These are phyloP conservation scores for Aspergillus latus DNA, from an alignment of 2,329 filamentous ascomycete species.

Conservation along the genomic window DNA sequence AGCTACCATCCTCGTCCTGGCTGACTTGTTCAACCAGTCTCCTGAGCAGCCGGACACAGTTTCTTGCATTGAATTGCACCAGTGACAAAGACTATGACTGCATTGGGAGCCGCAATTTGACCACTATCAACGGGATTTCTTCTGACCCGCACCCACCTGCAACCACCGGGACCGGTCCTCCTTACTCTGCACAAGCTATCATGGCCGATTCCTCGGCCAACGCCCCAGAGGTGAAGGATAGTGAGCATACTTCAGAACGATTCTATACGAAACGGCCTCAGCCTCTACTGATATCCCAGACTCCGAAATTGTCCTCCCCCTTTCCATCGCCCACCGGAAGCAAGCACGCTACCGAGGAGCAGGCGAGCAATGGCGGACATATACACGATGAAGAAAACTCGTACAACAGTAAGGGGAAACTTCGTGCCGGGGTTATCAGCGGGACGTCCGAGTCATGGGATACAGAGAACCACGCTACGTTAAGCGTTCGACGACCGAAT, in stretches of 20 bases:
- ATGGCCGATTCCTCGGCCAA: conserved; percentile 27
- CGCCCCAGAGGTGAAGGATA: conserved; percentile 21
- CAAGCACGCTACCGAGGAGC: conserved; percentile 20
- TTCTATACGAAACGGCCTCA: conserved; percentile 23
- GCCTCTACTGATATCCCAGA: conserved; percentile 21
- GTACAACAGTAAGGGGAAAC: conserved; percentile 12
- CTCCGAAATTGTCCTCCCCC: conserved; percentile 27
- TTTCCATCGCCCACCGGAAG: conserved; percentile 31
- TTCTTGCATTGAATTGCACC: not conserved
- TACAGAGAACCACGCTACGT: conserved; percentile 23
- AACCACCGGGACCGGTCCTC: not conserved
- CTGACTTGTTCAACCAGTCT: conserved; percentile 1
- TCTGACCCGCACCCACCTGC: conserved; percentile 5
- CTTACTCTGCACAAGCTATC: conserved; percentile 10
- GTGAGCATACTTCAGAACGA: conserved; percentile 20
- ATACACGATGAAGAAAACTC: conserved; percentile 16
- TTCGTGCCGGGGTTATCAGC: conserved; percentile 8
- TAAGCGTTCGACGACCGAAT: conserved; percentile 28
- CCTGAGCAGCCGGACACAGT: not conserved
- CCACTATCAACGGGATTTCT: conserved; percentile 1
- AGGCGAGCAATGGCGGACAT: conserved; percentile 17
- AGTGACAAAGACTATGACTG: not conserved
- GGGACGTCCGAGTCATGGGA: conserved; percentile 19
- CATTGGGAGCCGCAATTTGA: not conserved
- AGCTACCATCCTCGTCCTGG: conserved; percentile 12